Percentiles rank a stretch among this genome's conserved stretches.
These are phyloP conservation scores for Penicillium cataractarum DNA, from an alignment of 495 filamentous ascomycete genomes.

Conservation along the genomic window DNA sequence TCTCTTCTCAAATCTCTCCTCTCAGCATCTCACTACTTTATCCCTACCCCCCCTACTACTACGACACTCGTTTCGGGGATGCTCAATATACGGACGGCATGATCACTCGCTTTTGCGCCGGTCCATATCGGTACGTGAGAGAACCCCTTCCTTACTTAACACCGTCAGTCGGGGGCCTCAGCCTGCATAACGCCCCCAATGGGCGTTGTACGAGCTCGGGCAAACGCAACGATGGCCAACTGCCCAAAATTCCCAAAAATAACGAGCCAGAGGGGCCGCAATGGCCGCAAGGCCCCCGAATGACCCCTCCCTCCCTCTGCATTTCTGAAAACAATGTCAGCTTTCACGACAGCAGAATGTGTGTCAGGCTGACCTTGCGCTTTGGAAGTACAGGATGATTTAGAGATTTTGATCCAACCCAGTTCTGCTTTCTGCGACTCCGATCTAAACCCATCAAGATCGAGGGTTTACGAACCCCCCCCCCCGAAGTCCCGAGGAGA, in stretches of 20 bases:
- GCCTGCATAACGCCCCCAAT: neutral
- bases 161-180: neutral
- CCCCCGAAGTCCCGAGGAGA: constrained; percentile 5
- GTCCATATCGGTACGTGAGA: constrained; percentile 26
- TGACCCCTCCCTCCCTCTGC: neutral
- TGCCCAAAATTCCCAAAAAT: neutral
- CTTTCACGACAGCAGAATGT: constrained; percentile 12
- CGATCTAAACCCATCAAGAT: constrained; percentile 7
- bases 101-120: constrained; percentile 5
- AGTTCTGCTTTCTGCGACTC: constrained; percentile 21
- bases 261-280: neutral
- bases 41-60: constrained; percentile 3
- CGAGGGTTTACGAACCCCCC: constrained; percentile 17
- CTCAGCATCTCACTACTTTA: neutral
- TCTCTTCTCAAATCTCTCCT: constrained; percentile 5
- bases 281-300: constrained; percentile 17
- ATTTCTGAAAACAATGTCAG: constrained; percentile 19
- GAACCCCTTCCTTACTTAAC: constrained; percentile 5
- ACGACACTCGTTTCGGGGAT: constrained; percentile 8
- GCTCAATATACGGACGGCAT: constrained; percentile 10
- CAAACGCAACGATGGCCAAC: constrained; percentile 2
- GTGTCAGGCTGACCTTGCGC: constrained; percentile 13
- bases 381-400: constrained; percentile 37
- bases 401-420: constrained; percentile 32
- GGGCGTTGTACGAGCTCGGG: constrained; percentile 9